Percentiles rank a stretch among this genome's conserved stretches.
These are phyloP conservation scores for Septoria linicola DNA, from an alignment of 2,329 filamentous ascomycete genomes.

Conservation along the genomic window DNA sequence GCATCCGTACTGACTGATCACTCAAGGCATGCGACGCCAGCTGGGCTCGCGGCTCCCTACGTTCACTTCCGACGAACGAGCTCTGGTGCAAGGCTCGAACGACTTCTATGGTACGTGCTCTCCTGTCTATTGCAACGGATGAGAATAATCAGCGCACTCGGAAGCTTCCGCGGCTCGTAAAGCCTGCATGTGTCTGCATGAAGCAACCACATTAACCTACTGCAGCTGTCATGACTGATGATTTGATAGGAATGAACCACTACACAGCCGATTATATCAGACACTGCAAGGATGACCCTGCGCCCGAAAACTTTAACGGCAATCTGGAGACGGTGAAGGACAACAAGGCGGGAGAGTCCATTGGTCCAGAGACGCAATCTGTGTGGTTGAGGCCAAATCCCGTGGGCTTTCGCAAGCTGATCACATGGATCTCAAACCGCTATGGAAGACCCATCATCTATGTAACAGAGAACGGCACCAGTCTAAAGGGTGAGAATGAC, in stretches of 20 bases:
- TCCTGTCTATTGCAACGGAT: not conserved
- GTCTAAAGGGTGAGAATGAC: constrained; percentile 78
- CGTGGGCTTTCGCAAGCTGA: constrained; percentile 71
- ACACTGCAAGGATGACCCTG: constrained; percentile 59
- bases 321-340: constrained; percentile 69
- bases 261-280: constrained; percentile 87
- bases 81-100: constrained; percentile 78
- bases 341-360: constrained; percentile 69
- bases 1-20: constrained; percentile 10
- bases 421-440: constrained; percentile 73
- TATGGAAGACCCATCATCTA: constrained; percentile 77
- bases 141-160: too few species aligned
- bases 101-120: constrained; percentile 81
- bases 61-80: constrained; percentile 70
- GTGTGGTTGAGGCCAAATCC: constrained; percentile 77
- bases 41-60: constrained; percentile 73
- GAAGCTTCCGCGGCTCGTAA: not conserved
- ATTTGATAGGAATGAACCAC: constrained; percentile 59
- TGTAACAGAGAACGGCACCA: constrained; percentile 86
- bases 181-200: not conserved
- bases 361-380: constrained; percentile 79
- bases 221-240: constrained; percentile 1
- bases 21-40: constrained; percentile 66
- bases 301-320: constrained; percentile 67
- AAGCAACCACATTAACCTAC: constrained; percentile 12